Evolutionary conservation across 345 rosid species (phyloP).

Genomic region (Adansonia digitata): DNA sequence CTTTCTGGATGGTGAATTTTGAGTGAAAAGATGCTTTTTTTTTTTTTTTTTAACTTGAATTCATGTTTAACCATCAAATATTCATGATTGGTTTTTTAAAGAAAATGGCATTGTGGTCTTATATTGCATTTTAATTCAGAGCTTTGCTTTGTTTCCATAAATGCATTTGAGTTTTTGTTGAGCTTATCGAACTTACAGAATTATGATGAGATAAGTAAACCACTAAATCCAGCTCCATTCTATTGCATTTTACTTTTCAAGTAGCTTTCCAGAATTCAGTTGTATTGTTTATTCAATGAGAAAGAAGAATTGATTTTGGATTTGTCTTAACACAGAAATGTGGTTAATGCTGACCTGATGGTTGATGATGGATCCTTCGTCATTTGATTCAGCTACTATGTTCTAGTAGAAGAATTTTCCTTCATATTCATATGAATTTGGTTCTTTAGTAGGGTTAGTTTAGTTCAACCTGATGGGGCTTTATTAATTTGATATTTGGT

Average conservation of each 20-base stretch:
- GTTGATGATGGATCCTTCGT: background rate
- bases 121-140: no score
- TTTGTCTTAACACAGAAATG: background rate
- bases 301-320: background rate
- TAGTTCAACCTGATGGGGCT: background rate
- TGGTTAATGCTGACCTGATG: slow-evolving; percentile 6
- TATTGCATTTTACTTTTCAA: background rate
- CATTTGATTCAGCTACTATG: background rate
- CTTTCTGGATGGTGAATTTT: background rate
- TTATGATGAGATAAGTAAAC: background rate
- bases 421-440: background rate
- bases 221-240: background rate
- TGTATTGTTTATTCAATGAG: background rate
- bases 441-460: background rate
- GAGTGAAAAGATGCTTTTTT: background rate
- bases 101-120: background rate
- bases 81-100: background rate
- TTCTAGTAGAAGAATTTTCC: background rate
- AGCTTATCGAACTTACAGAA: no score
- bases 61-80: background rate
- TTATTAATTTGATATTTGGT: slow-evolving; percentile 11
- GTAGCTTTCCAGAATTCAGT: background rate
- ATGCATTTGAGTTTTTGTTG: no score
- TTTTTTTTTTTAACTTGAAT: background rate
- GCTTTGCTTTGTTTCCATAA: no score